Conservation (phyloP, 2,329 filamentous ascomycete genomes). For the Parastagonospora avenae region DNA sequence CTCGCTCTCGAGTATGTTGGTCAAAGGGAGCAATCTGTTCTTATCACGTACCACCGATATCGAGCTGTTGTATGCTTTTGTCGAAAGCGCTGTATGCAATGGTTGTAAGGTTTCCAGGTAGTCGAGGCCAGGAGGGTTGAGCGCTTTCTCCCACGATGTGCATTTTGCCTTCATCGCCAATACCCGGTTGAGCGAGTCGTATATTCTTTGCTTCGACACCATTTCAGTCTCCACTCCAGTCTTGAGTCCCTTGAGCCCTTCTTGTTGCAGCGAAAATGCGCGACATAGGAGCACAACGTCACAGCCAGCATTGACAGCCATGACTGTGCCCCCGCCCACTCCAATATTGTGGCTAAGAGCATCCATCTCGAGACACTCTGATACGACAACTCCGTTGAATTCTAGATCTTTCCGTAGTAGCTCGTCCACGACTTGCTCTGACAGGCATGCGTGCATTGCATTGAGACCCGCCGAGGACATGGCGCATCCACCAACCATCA, state of each 20-base stretch:
- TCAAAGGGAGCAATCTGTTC: constrained; percentile 80
- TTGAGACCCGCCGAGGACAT: constrained; percentile 92
- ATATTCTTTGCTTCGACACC: constrained; percentile 78
- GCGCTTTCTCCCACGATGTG: constrained; percentile 87
- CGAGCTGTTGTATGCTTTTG: constrained; percentile 85
- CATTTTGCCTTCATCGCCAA: constrained; percentile 81
- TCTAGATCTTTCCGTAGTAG: constrained; percentile 85
- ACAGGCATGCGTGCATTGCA: constrained; percentile 92
- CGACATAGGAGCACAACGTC: constrained; percentile 89
- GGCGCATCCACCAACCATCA: constrained; percentile 94
- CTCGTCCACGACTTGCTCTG: constrained; percentile 90
- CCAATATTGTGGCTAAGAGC: constrained; percentile 93
- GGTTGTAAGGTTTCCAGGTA: constrained; percentile 82
- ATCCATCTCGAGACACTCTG: constrained; percentile 96
- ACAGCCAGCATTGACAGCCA: constrained; percentile 96
- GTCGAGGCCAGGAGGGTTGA: constrained; percentile 82
- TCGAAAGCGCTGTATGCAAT: constrained; percentile 79
- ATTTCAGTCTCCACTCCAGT: constrained; percentile 89
- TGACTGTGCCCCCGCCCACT: constrained; percentile 94
- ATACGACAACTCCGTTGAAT: constrained; percentile 91
- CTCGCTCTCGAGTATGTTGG: constrained; percentile 77
- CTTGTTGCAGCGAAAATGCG: constrained; percentile 85
- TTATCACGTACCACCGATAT: constrained; percentile 93
- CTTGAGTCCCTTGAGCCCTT: constrained; percentile 88
- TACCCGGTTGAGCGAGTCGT: constrained; percentile 78